phyloP scores from a whole-genome alignment of 129 eudicot species.

The Pulicaria dysenterica region DNA sequence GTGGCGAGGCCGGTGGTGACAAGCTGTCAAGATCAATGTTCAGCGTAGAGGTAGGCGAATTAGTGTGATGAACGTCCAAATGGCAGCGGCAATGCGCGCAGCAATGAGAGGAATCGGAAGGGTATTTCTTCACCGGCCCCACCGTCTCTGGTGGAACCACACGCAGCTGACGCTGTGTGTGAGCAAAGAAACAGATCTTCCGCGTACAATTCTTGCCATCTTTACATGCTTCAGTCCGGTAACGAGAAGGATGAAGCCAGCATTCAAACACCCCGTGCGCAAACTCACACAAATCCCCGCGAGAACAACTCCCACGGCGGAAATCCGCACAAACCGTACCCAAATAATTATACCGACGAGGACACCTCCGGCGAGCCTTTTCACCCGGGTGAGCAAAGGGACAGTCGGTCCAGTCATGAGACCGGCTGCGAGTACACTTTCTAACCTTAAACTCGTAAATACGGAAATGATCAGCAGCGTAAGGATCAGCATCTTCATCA shows the following conservation, averaged over 20 bases:
- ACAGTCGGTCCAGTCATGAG: constrained; percentile 47
- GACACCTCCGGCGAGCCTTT: constrained; percentile 47
- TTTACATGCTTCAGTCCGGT: constrained; percentile 44
- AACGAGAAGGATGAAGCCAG: constrained; percentile 46
- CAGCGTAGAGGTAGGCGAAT: constrained; percentile 24
- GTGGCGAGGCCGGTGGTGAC: constrained; percentile 56
- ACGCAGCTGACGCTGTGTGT: constrained; percentile 39
- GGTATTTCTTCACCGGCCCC: constrained; percentile 19
- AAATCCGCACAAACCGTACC: constrained; percentile 43
- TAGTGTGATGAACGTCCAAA: constrained; percentile 9
- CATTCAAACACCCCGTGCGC: constrained; percentile 48
- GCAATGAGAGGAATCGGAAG: constrained; percentile 11
- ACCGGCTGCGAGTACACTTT: constrained; percentile 37
- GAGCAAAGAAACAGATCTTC: constrained; percentile 47
- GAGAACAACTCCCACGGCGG: constrained; percentile 37
- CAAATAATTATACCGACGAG: constrained; percentile 32
- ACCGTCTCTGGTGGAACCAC: constrained; percentile 19
- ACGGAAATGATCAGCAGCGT: constrained; percentile 34
- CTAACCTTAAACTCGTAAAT: constrained; percentile 43
- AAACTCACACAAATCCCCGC: constrained; percentile 47
- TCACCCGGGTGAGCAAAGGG: constrained; percentile 43
- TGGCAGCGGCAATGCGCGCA: constrained; percentile 31
- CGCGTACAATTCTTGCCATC: constrained; percentile 41
- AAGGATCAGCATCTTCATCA: constrained; percentile 32
- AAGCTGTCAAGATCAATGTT: constrained; percentile 33